A percentile compares a stretch with the other conserved stretches of the same genome.
Evolutionary conservation across 1,284 basidiomycete genomes (phyloP).

Genomic region (Sporisorium iseilematis-ciliati): DNA sequence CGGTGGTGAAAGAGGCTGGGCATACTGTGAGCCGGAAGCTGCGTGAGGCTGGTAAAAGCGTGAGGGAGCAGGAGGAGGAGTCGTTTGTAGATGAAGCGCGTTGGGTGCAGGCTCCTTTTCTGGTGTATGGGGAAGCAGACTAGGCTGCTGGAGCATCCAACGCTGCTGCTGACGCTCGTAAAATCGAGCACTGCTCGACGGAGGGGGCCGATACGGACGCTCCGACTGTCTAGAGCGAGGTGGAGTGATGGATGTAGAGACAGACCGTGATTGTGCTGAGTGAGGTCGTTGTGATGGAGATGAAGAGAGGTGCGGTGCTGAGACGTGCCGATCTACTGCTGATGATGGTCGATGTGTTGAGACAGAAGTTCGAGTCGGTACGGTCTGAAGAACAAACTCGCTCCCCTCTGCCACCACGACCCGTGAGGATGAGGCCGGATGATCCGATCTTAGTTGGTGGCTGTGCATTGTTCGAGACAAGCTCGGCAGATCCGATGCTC

Average conservation of each 20-base stretch:
- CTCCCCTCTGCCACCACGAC: conserved; percentile 39
- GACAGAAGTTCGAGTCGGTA: conserved; percentile 13
- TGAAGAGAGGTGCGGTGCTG: conserved; percentile 9
- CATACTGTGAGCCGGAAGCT: not conserved
- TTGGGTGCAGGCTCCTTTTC: not conserved
- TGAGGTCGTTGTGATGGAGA: conserved; percentile 1
- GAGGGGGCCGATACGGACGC: conserved; percentile 43
- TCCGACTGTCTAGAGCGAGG: conserved; percentile 24
- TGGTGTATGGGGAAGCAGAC: conserved; percentile 1
- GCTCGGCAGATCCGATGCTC: conserved; percentile 1
- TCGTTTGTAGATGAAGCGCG: not conserved
- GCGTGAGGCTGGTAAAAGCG: not conserved
- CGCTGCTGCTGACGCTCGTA: conserved; percentile 40
- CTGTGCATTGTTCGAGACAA: conserved; percentile 15
- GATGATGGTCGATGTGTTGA: conserved; percentile 6
- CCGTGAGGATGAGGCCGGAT: conserved; percentile 8
- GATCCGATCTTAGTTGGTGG: not conserved
- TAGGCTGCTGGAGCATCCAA: conserved; percentile 27
- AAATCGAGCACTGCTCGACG: conserved; percentile 46
- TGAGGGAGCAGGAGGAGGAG: not conserved
- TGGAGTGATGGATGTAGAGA: conserved; percentile 23
- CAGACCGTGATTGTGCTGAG: conserved; percentile 12
- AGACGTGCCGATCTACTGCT: conserved; percentile 11
- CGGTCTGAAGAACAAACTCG: conserved; percentile 38
- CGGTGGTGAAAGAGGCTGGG: conserved; percentile 4